Base-by-base conservation (phyloP, 768 basidiomycete genomes). In the Clathrus columnatus region DNA sequence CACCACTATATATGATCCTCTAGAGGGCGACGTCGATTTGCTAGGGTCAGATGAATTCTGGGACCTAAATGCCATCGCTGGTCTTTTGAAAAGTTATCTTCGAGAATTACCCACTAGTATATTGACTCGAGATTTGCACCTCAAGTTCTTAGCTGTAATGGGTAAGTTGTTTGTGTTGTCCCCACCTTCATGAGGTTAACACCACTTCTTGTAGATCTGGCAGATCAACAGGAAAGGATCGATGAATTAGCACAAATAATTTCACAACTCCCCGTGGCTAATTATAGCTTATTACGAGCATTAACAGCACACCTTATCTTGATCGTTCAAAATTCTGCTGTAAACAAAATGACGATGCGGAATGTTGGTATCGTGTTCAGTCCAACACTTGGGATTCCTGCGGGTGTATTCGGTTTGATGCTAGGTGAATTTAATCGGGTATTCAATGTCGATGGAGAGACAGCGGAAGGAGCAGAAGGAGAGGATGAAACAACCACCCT, bases 311-410 rank as follows among this genome's bases (percentile, higher is more conserved):
- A 99, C 69, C 76, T 99, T 58, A 96, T 97, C 61, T 76, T 93
- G 44, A 88, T 99, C 62, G 92, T 98, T 45, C 86, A 91, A 69
- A 93, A 98, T 66, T 81, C 92, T 17, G 63, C 77, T 43, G 72
- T 87, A 57, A 96, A 96, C 82, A 98, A 94, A 75, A 99, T 99
- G 96, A 94, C 88, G 42, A 85, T 98, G 82, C 84, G 95, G 46
- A 99, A 99, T 67, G 91, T 99, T 24, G 94, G 95, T 17, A 98
- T 99, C 58, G 95, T 98, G 21, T 97, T 98, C 72, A 94, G 92
- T 61, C 96, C 96, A 1, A 98, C 96, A 0, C 75, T 99, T 11
- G 93, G 92, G 44, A 96, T 99, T 62, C 95, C 95, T n/a, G 95
- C 95, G 2, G 91, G 91, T 6, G 89, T 97, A 43, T 94, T 98